Conservation (phyloP, 371 early-diverging fungal genomes). For the Mucor indicus region DNA sequence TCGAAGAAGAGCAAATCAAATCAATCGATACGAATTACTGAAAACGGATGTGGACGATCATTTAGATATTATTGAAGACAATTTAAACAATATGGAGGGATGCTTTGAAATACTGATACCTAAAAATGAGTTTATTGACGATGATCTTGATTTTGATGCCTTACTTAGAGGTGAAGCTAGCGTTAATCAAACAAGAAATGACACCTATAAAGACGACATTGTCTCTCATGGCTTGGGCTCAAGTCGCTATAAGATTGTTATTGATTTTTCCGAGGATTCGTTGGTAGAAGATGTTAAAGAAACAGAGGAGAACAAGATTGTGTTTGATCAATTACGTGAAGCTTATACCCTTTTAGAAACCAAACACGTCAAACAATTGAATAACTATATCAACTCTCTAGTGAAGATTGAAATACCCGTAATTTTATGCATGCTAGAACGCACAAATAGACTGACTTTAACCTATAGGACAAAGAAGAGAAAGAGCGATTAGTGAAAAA, state of each 20-base stretch:
- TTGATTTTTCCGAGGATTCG: slow-evolving; percentile 50
- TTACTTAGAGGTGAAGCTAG: slow-evolving; percentile 25
- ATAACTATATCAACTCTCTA: slow-evolving; percentile 51
- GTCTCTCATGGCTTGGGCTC: slow-evolving; percentile 59
- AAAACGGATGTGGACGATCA: slow-evolving; percentile 41
- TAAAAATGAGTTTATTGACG: slow-evolving; percentile 17
- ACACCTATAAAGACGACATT: slow-evolving; percentile 24
- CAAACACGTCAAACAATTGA: slow-evolving; percentile 43
- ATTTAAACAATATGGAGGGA: slow-evolving; percentile 51
- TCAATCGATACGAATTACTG: slow-evolving; percentile 39
- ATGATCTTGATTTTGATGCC: slow-evolving; percentile 33
- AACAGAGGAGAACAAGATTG: slow-evolving; percentile 51
- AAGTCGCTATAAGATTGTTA: slow-evolving; percentile 57
- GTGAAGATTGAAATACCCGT: slow-evolving; percentile 42
- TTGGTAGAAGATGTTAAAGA: slow-evolving; percentile 53
- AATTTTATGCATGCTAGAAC: background rate
- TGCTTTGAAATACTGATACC: slow-evolving; percentile 63
- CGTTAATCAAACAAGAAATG: background rate
- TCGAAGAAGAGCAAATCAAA: slow-evolving; percentile 35
- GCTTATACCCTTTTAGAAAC: slow-evolving; percentile 45
- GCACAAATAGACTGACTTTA: background rate
- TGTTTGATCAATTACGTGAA: slow-evolving; percentile 65
- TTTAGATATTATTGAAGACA: slow-evolving; percentile 48
- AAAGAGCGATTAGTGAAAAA: slow-evolving; percentile 35
- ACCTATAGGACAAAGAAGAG: slow-evolving; percentile 27